A percentile compares a stretch with the other conserved stretches of the same genome.
phyloP scores from a whole-genome alignment of 345 rosid genomes.

The Microthlaspi erraticum region DNA sequence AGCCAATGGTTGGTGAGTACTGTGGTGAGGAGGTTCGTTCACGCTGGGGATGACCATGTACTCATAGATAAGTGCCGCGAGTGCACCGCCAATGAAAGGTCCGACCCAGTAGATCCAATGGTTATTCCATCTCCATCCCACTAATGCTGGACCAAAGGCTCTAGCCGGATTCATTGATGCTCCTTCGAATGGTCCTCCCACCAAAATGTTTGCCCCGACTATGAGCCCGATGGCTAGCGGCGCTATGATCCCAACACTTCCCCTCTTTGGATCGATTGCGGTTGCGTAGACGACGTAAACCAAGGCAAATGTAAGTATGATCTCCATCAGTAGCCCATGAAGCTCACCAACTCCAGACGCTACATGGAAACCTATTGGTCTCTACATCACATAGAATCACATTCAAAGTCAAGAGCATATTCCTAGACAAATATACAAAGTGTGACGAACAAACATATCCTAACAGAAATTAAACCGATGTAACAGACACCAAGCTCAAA shows the following conservation, averaged over 20 bases:
- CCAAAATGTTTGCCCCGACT: slow-evolving; percentile 46
- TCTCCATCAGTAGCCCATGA: slow-evolving; percentile 51
- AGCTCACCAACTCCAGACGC: slow-evolving; percentile 57
- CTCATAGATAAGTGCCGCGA: slow-evolving; percentile 56
- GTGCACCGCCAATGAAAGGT: slow-evolving; percentile 46
- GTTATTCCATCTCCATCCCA: slow-evolving; percentile 48
- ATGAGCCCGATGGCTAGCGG: slow-evolving; percentile 47
- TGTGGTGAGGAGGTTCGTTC: slow-evolving; percentile 45
- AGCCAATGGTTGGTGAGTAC: slow-evolving; percentile 68
- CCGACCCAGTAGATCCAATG: slow-evolving; percentile 50
- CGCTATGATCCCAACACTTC: slow-evolving; percentile 45
- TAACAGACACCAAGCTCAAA: background rate
- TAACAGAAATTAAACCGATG: background rate
- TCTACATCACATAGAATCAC: slow-evolving; percentile 48
- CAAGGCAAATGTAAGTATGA: slow-evolving; percentile 44
- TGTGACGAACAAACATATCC: background rate
- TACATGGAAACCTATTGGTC: slow-evolving; percentile 65
- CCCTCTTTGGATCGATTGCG: slow-evolving; percentile 46
- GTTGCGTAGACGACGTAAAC: slow-evolving; percentile 47
- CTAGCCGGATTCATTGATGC: slow-evolving; percentile 52
- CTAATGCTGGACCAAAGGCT: slow-evolving; percentile 50
- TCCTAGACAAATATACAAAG: background rate
- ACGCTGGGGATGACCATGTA: slow-evolving; percentile 57
- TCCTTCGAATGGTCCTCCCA: slow-evolving; percentile 47
- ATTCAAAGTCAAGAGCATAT: slow-evolving; percentile 11